Conservation (phyloP, 2,329 filamentous ascomycete genomes). For the Aspergillus japonicus region DNA sequence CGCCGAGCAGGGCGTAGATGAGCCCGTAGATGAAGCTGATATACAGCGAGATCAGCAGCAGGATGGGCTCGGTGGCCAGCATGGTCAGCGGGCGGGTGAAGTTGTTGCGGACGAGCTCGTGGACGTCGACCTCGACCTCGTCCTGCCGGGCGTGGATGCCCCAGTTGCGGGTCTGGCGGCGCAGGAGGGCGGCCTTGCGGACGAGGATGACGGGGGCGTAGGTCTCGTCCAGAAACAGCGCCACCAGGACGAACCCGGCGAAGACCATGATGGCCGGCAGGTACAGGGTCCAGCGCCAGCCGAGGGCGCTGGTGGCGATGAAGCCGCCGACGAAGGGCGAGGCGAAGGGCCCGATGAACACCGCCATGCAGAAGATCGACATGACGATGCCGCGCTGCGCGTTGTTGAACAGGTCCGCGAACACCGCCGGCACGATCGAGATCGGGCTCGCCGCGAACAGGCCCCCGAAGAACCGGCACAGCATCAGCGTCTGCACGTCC, state of each 20-base stretch:
- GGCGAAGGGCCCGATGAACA: conserved; percentile 51
- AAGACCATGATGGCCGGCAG: conserved; percentile 57
- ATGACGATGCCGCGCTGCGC: conserved; percentile 44
- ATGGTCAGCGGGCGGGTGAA: conserved; percentile 45
- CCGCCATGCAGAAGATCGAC: conserved; percentile 52
- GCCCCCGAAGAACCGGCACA: conserved; percentile 50
- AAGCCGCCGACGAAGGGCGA: conserved; percentile 55
- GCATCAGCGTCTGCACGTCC: conserved; percentile 43
- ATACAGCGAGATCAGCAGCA: conserved; percentile 33
- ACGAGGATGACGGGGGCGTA: conserved; percentile 49
- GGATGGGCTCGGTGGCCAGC: conserved; percentile 43
- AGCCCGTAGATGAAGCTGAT: conserved; percentile 37
- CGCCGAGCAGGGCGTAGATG: conserved; percentile 33
- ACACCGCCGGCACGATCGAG: conserved; percentile 45
- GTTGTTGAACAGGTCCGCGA: conserved; percentile 54
- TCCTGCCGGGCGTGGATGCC: conserved; percentile 58
- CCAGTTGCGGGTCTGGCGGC: conserved; percentile 58
- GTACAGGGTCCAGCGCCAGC: conserved; percentile 56
- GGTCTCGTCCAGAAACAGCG: conserved; percentile 52
- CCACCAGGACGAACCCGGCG: conserved; percentile 37
- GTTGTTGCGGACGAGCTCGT: conserved; percentile 49
- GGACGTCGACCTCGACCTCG: conserved; percentile 54
- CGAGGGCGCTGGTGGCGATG: conserved; percentile 48
- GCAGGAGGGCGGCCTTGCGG: conserved; percentile 47
- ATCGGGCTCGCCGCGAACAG: conserved; percentile 48